phyloP scores from a whole-genome alignment of 1,284 basidiomycete genomes.

The Agroathelia rolfsii region DNA sequence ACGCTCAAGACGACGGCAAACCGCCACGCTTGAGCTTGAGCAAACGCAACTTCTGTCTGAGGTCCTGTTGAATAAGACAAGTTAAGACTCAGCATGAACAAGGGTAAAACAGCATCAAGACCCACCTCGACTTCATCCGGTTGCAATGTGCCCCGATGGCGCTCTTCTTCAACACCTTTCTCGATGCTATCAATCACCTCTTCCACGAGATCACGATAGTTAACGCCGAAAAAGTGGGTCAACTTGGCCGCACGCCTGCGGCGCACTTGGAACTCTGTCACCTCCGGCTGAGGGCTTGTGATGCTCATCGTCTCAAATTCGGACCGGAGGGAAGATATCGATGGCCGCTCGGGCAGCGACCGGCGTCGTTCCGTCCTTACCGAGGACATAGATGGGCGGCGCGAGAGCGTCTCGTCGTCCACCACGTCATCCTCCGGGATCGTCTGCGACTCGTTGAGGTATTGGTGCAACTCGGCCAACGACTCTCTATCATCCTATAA shows the following conservation, averaged over 20 bases:
- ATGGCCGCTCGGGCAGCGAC: conserved; percentile 58
- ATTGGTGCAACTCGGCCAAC: conserved; percentile 62
- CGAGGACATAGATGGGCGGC: conserved; percentile 27
- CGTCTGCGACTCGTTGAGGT: conserved; percentile 35
- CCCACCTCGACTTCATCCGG: conserved; percentile 62
- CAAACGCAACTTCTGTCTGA: too few relatives aligned
- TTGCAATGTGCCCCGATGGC: conserved; percentile 47
- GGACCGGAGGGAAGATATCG: conserved; percentile 48
- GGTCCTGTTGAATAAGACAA: too few relatives aligned
- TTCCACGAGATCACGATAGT: conserved; percentile 64
- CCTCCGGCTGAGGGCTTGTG: conserved; percentile 31
- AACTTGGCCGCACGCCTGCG: conserved; percentile 68
- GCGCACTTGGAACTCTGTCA: conserved; percentile 54
- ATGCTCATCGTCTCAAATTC: conserved; percentile 33
- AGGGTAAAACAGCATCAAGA: conserved; percentile 10
- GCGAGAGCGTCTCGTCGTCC: conserved; percentile 13
- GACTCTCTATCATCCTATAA: conserved; percentile 62
- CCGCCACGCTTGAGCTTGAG: too few relatives aligned
- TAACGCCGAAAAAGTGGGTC: conserved; percentile 74
- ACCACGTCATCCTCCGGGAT: conserved; percentile 15
- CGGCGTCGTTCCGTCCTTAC: conserved; percentile 50
- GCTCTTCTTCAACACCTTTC: conserved; percentile 60
- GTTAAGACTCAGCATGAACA: conserved; percentile 3
- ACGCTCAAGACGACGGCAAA: too few relatives aligned
- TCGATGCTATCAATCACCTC: conserved; percentile 74